Evolutionary conservation across 768 basidiomycete species (phyloP).

Genomic region (Albatrellus ellisii): DNA sequence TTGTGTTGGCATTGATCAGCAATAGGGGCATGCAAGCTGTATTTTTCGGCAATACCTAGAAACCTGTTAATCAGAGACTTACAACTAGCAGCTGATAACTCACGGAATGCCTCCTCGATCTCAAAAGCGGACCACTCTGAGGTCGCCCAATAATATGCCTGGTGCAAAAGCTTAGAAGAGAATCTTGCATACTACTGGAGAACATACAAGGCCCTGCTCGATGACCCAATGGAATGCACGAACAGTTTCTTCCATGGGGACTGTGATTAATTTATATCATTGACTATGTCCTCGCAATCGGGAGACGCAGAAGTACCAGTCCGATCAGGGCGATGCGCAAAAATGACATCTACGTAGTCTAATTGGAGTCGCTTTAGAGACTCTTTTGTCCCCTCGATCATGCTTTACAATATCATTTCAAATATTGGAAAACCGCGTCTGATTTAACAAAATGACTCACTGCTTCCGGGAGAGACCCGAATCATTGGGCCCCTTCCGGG

Average conservation of each 20-base stretch:
- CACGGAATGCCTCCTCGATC: constrained; percentile 31
- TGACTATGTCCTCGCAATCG: too few species aligned
- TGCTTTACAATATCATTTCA: constrained; percentile 16
- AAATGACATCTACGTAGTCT: constrained; percentile 37
- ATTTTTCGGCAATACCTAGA: constrained; percentile 34
- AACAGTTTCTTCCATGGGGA: constrained; percentile 40
- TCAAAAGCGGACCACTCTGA: constrained; percentile 44
- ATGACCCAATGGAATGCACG: constrained; percentile 45
- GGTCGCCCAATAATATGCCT: constrained; percentile 35
- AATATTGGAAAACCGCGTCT: neutral
- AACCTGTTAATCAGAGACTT: neutral
- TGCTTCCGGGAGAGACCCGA: constrained; percentile 23
- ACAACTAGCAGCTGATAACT: neutral
- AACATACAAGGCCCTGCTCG: constrained; percentile 30
- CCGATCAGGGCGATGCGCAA: constrained; percentile 37
- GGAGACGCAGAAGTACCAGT: constrained; percentile 14
- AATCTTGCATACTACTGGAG: neutral
- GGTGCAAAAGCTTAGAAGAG: constrained; percentile 1
- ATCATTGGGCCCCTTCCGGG: constrained; percentile 30
- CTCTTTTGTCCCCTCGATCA: constrained; percentile 41
- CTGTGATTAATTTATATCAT: constrained; percentile 10
- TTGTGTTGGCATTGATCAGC: constrained; percentile 40
- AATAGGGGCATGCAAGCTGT: constrained; percentile 35
- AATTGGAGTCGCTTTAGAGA: constrained; percentile 36
- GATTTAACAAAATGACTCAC: constrained; percentile 9